Conservation (phyloP, 2,329 filamentous ascomycete species). For the Emericellopsis atlantica region DNA sequence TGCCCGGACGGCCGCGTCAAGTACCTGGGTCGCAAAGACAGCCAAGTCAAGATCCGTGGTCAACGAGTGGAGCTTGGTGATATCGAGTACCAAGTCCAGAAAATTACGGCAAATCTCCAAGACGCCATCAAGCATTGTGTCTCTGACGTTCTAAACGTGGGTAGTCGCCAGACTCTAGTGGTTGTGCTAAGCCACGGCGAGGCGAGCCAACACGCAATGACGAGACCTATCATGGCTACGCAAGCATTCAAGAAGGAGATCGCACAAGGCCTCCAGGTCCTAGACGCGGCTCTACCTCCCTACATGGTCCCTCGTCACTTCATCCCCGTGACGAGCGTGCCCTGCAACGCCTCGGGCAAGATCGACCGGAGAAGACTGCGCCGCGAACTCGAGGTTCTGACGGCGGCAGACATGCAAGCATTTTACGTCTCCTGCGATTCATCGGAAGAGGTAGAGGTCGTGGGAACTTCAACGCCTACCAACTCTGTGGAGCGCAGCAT, state of each 20-base stretch:
- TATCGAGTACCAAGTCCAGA: slow-evolving; percentile 5
- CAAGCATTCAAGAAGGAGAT: background rate
- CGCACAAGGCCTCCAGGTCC: background rate
- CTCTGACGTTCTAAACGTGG: no score
- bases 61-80: slow-evolving; percentile 32
- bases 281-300: slow-evolving; percentile 1
- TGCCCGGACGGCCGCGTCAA: slow-evolving; percentile 15
- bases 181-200: background rate
- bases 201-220: background rate
- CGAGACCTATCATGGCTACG: background rate
- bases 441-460: no score
- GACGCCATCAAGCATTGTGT: no score
- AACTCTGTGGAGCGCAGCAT: no score
- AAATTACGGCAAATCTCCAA: background rate
- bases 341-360: background rate
- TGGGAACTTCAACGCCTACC: no score
- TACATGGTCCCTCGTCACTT: slow-evolving; percentile 6
- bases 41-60: slow-evolving; percentile 43
- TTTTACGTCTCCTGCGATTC: no score
- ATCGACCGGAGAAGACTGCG: background rate
- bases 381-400: background rate
- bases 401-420: no score
- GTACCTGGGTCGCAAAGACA: slow-evolving; percentile 37
- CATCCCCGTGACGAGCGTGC: slow-evolving; percentile 1
- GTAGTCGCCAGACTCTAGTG: no score